phyloP scores from a whole-genome alignment of 495 filamentous ascomycete species.

The Aspergillus campestris region DNA sequence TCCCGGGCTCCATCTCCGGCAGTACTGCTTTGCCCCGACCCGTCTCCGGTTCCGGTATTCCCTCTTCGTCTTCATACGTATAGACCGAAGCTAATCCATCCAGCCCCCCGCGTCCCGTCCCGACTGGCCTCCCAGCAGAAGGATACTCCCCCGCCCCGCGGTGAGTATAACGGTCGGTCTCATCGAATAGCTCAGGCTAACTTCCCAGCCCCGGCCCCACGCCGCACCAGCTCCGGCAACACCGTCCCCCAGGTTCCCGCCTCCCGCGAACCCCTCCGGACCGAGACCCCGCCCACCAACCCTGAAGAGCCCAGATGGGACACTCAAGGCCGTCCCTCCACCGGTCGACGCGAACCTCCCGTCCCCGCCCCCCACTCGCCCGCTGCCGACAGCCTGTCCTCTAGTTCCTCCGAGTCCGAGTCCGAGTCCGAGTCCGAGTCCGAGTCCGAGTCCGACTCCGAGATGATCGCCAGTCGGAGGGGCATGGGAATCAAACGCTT shows the following conservation, averaged over 20 bases:
- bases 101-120: conserved; percentile 50
- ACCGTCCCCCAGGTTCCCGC: conserved; percentile 37
- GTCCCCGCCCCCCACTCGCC: conserved; percentile 24
- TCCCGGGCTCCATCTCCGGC: conserved; percentile 40
- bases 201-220: conserved; percentile 13
- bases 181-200: neutral
- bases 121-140: conserved; percentile 54
- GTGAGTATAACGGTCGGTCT: conserved; percentile 5
- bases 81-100: neutral
- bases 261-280: conserved; percentile 31
- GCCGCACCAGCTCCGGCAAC: conserved; percentile 51
- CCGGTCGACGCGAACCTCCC: conserved; percentile 21
- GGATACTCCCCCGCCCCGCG: conserved; percentile 47
- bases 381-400: conserved; percentile 23
- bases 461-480: conserved; percentile 33
- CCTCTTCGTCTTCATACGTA: neutral
- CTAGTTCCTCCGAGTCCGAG: conserved; percentile 40
- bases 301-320: conserved; percentile 33
- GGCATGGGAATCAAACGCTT: conserved; percentile 27
- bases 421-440: too few species aligned
- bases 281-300: conserved; percentile 34
- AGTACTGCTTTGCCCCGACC: conserved; percentile 44
- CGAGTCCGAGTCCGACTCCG: conserved; percentile 50
- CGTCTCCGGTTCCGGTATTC: conserved; percentile 5
- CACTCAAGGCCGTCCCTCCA: conserved; percentile 19